Base-by-base conservation (phyloP, 108 stramenopile species). In the Skeletonema menzelii region DNA sequence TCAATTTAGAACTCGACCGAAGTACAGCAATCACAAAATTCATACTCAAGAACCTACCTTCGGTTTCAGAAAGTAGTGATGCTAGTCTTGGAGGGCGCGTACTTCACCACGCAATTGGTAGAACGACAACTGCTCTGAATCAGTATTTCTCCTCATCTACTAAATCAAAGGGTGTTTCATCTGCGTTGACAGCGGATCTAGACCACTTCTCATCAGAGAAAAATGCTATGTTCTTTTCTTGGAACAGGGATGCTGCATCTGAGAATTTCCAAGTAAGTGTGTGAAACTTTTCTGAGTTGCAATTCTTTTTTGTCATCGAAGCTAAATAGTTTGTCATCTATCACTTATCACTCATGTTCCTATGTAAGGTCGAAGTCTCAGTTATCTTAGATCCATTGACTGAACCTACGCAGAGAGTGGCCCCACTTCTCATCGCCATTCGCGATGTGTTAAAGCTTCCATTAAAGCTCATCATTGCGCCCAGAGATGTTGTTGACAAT, bases 371-470 rank as follows among this genome's bases (percentile, higher is more conserved):
- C 34, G 65, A 85, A 56, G 84, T 97, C 8, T 77, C 82, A 6
- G 95, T 93, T 12, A 72, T 98, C 12, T 78, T 97, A 14, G 95
- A 96, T 71, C 99, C 99, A 8, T 58, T 91, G 4, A 84, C 92
- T 11, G 92, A 96, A 61, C 89, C 96, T 5, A 89, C 95, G 0
- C 98, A 96, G 66, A 84, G 97, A 35, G 77, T 94, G 7, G 85
- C 94, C 8, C 87, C 96, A 4, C 64, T 97, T 12, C 85, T 97
- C 4, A 34, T 72, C 20, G 68, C 87, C 0, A 72, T 97, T 49
- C 92, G 94, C 4, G 96, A 97, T 68, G 63, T 70, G 4, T 72
- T 99, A 26, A 75, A 89, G 64, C 79, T 95, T 4, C 87, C 86
- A 7, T 42, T 96, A 11, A 67, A 56, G n/a, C 59, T 97, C 5